phyloP scores from a whole-genome alignment of 2,329 filamentous ascomycete genomes.

The Xylariales sp. region DNA sequence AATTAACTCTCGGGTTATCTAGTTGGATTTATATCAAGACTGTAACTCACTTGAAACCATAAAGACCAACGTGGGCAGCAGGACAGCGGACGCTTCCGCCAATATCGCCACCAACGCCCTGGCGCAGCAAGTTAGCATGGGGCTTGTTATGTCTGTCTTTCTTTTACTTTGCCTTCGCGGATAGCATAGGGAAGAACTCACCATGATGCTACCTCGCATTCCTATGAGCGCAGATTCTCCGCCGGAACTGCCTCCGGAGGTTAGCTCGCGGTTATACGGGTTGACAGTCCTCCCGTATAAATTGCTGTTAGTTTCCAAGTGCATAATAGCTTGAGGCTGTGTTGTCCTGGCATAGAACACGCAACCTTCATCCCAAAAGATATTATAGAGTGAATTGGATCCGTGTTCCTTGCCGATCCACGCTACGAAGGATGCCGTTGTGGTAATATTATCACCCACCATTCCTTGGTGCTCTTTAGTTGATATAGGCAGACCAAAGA shows the following conservation, averaged over 20 bases:
- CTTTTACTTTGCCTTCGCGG: constrained; percentile 46
- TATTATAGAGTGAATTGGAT: constrained; percentile 40
- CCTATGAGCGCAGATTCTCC: constrained; percentile 49
- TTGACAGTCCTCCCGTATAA: constrained; percentile 60
- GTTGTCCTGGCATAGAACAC: constrained; percentile 38
- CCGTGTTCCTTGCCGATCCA: constrained; percentile 40
- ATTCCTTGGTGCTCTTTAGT: constrained; percentile 53
- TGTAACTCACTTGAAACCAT: too few species aligned
- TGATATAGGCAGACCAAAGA: constrained; percentile 32
- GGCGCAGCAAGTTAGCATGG: too few species aligned
- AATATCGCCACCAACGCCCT: constrained; percentile 43
- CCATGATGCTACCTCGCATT: constrained; percentile 33
- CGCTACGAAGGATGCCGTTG: constrained; percentile 42
- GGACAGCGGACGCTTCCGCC: constrained; percentile 40
- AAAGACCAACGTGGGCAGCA: constrained; percentile 37
- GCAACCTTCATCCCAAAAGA: constrained; percentile 30
- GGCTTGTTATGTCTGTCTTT: constrained; percentile 52
- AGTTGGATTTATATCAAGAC: too few species aligned
- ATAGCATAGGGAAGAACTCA: constrained; percentile 42
- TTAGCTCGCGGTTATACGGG: constrained; percentile 53
- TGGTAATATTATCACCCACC: constrained; percentile 42
- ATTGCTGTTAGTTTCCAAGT: constrained; percentile 56
- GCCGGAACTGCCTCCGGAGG: constrained; percentile 59
- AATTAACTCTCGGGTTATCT: too few species aligned
- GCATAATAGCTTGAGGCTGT: constrained; percentile 53